phyloP scores from a whole-genome alignment of 1,139 yeast species.

The Taphrina wiesneri region DNA sequence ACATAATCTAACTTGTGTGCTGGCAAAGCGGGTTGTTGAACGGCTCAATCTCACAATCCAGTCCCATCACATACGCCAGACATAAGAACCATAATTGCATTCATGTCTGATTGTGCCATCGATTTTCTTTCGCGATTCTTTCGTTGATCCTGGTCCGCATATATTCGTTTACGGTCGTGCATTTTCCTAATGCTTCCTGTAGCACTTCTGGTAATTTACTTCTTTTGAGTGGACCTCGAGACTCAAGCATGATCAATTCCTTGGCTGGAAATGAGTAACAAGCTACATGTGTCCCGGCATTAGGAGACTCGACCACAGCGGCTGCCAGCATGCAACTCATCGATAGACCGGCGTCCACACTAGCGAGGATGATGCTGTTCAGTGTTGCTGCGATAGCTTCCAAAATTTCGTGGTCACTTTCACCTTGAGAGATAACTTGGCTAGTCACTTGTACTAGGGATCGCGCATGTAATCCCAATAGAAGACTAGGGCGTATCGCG shows the following conservation, averaged over 20 bases:
- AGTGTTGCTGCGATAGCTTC: conserved; percentile 59
- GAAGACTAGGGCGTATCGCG: conserved; percentile 61
- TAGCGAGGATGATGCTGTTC: conserved; percentile 70
- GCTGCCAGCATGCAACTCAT: conserved; percentile 47
- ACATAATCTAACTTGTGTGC: too few relatives aligned
- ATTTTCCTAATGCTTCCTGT: not conserved
- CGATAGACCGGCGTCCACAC: conserved; percentile 77
- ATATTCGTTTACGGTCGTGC: not conserved
- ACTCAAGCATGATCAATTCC: conserved; percentile 22
- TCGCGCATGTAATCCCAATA: conserved; percentile 73
- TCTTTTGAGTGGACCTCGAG: conserved; percentile 6
- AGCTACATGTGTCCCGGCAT: conserved; percentile 1
- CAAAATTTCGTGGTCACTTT: conserved; percentile 38
- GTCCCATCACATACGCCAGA: too few relatives aligned
- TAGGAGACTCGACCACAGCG: not conserved
- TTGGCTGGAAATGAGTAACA: conserved; percentile 18
- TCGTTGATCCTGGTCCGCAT: conserved; percentile 4
- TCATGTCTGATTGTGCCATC: conserved; percentile 16
- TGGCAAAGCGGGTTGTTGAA: too few relatives aligned
- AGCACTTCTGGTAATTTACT: not conserved
- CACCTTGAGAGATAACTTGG: conserved; percentile 72
- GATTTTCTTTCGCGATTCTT: not conserved
- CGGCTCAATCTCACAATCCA: too few relatives aligned
- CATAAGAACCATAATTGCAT: too few relatives aligned
- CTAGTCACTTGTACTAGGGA: conserved; percentile 81